Conservation (phyloP, 768 basidiomycete genomes). For the Phylloporus sp. region DNA sequence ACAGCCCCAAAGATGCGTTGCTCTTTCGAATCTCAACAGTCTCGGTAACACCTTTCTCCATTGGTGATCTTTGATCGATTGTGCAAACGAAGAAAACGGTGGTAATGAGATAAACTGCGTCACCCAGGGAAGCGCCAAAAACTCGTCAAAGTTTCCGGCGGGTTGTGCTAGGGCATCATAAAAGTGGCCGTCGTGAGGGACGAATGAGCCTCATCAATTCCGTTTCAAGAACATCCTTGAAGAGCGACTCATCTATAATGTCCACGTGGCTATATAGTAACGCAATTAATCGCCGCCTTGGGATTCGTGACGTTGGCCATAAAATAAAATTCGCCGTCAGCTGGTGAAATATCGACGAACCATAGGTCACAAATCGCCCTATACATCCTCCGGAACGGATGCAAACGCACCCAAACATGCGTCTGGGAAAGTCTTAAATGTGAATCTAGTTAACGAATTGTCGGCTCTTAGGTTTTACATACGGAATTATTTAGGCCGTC, state of each 20-base stretch:
- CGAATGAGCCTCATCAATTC: background rate
- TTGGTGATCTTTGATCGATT: background rate
- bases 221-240: background rate
- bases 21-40: background rate
- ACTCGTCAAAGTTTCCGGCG: conserved; percentile 17
- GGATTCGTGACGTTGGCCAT: conserved; percentile 8
- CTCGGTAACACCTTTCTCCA: conserved; percentile 1
- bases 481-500: conserved; percentile 61
- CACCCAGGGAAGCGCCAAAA: conserved; percentile 20
- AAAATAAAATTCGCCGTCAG: conserved; percentile 14
- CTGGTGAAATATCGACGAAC: background rate
- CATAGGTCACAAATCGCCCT: conserved; percentile 47
- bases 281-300: conserved; percentile 34
- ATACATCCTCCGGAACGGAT: background rate
- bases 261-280: conserved; percentile 33
- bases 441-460: conserved; percentile 40
- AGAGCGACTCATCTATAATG: background rate
- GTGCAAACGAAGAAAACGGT: conserved; percentile 16
- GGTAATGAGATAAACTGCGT: conserved; percentile 4
- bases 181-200: conserved; percentile 32
- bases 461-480: background rate
- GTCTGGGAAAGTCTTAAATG: conserved; percentile 49
- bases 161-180: conserved; percentile 44
- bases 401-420: conserved; percentile 51
- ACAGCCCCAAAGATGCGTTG: background rate